Evolutionary conservation across 192 early-diverging fungal species (phyloP), one percentile per base, ranked within the genome.

Genomic region (Mortierella antarctica): DNA sequence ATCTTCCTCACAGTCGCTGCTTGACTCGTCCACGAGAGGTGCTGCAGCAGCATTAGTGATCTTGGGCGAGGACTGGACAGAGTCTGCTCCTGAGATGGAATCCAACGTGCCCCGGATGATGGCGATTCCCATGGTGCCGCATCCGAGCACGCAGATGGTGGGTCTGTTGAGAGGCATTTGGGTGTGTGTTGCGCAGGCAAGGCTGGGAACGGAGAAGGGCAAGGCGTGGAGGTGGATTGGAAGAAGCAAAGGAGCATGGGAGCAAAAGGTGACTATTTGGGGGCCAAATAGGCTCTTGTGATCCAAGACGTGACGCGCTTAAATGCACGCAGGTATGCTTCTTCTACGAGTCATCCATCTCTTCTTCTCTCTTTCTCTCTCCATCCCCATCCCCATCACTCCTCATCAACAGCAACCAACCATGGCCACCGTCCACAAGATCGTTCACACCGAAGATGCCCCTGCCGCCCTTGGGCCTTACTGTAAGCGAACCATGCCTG

Each of bases 391-490:
- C 23, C 6, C 31, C 9, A 4, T 10, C 31, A 6, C 56, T 21
- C 15, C 20, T 4, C 18, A 9, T 13, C 31, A 15, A 41, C 57
- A 56, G 57, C 15, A 59, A 67, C 0, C 42, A 55, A 56, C 44
- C 44, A 70, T 73, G 59, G 18, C 64, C 55, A 70, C 58, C 66
- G 50, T 62, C 45, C 46, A 72, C 72, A 76, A 87, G 66, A 82
- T 85, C 58, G 69, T 89, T 42, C 79, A 86, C 41, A 91, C 91
- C 72, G 62, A 60, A 40, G 79, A 87, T 18, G 92, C 92, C 40
- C 92, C 93, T 42, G 85, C 83, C 39, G 92, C 93, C 18, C 83
- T 93, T 52, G 93, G 93, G 10, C 93, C 91, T 39, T 95, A 95
- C 85, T 91, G 91, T 83, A 89, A 89, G 64, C 8, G 20, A 7